A percentile compares a stretch with the other conserved stretches of the same genome.
Evolutionary conservation across 2,329 filamentous ascomycete genomes (phyloP).

Genomic region (Phialocephala sp.): DNA sequence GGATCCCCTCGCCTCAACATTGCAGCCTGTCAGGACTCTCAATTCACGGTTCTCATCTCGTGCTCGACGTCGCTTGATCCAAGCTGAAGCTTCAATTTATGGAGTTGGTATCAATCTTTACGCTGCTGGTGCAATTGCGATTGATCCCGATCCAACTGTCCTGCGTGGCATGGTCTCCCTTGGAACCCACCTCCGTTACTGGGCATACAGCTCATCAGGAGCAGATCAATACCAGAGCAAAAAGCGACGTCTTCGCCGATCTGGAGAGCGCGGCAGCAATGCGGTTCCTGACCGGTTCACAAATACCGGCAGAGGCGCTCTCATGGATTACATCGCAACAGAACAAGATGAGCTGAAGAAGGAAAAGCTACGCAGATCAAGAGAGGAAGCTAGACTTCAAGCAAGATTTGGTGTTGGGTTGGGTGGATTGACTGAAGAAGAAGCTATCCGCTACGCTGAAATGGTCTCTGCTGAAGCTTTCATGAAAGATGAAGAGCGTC

Average conservation of each 20-base stretch:
- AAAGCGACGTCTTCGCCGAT: slow-evolving; percentile 79
- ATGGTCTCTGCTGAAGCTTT: slow-evolving; percentile 69
- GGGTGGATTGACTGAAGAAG: slow-evolving; percentile 68
- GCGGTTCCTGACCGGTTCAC: slow-evolving; percentile 60
- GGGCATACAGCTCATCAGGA: slow-evolving; percentile 86
- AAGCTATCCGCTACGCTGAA: slow-evolving; percentile 67
- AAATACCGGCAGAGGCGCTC: slow-evolving; percentile 68
- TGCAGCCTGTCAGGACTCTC: slow-evolving; percentile 81
- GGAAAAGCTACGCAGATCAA: slow-evolving; percentile 70
- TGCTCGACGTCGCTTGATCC: slow-evolving; percentile 75
- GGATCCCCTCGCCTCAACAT: slow-evolving; percentile 87
- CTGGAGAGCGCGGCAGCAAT: slow-evolving; percentile 63
- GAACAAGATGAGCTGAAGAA: slow-evolving; percentile 80
- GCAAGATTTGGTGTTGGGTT: slow-evolving; percentile 86
- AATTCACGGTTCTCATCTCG: slow-evolving; percentile 84
- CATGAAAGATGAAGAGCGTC: slow-evolving; percentile 60
- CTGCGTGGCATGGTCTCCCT: slow-evolving; percentile 87
- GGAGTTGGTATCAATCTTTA: slow-evolving; percentile 77
- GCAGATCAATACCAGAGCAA: slow-evolving; percentile 75
- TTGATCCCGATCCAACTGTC: slow-evolving; percentile 86
- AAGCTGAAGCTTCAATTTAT: slow-evolving; percentile 69
- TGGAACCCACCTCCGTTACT: slow-evolving; percentile 87
- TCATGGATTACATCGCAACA: slow-evolving; percentile 84
- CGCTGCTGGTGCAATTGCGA: slow-evolving; percentile 79
- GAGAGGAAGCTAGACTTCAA: slow-evolving; percentile 73